Conservation (phyloP, 2,329 filamentous ascomycete species). For the Aureobasidium vineae region DNA sequence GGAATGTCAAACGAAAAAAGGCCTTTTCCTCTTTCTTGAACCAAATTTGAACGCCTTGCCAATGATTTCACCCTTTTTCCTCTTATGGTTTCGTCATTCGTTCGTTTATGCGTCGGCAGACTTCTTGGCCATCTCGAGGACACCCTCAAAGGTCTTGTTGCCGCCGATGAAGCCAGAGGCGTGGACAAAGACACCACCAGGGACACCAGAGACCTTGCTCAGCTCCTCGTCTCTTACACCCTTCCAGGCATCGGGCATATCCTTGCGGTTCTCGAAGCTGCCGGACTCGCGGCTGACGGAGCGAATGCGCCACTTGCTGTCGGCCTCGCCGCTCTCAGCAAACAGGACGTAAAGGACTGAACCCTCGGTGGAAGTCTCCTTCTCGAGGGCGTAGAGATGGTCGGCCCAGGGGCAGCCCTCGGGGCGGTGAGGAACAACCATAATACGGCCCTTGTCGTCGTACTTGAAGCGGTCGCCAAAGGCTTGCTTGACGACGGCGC, state of each 20-base stretch:
- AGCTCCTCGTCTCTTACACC: constrained; percentile 85
- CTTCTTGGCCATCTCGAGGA: constrained; percentile 78
- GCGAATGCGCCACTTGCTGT: constrained; percentile 89
- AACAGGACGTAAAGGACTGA: constrained; percentile 85
- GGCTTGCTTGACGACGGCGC: constrained; percentile 71
- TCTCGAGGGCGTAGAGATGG: constrained; percentile 86
- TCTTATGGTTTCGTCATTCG: neutral
- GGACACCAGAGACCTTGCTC: constrained; percentile 66
- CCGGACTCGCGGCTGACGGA: constrained; percentile 80
- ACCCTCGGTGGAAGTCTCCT: constrained; percentile 49
- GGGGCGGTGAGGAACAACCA: constrained; percentile 64
- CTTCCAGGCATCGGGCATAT: constrained; percentile 87
- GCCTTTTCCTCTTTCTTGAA: neutral
- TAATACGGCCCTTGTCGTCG: constrained; percentile 72
- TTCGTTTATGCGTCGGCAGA: constrained; percentile 54
- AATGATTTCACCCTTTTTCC: neutral
- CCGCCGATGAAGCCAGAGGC: constrained; percentile 95
- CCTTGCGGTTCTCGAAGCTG: constrained; percentile 89
- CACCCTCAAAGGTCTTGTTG: constrained; percentile 87
- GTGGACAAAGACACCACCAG: constrained; percentile 87
- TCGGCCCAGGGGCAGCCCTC: constrained; percentile 93
- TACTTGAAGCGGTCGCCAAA: constrained; percentile 66
- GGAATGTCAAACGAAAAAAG: neutral
- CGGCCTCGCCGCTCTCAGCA: constrained; percentile 72
- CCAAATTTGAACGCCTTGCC: constrained; percentile 3